Percentiles rank a stretch among this genome's conserved stretches.
These are phyloP conservation scores for Pythium brassicae DNA, from an alignment of 352 stramenopile species.

Conservation along the genomic window DNA sequence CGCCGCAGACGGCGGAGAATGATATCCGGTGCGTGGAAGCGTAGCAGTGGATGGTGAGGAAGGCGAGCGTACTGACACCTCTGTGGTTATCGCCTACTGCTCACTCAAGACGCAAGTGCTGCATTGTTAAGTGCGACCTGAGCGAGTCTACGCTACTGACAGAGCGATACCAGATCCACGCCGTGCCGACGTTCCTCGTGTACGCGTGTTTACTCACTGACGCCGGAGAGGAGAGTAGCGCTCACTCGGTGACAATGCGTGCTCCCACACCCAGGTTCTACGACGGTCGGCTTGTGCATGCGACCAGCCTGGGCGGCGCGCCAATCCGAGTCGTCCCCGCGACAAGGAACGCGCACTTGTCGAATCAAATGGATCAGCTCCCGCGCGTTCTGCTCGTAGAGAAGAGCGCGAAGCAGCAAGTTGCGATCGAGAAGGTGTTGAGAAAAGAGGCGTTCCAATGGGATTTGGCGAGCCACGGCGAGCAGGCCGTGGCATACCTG, in stretches of 20 bases:
- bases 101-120: conserved; percentile 28
- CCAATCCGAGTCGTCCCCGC: conserved; percentile 43
- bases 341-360: conserved; percentile 59
- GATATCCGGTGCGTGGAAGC: conserved; percentile 4
- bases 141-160: conserved; percentile 48
- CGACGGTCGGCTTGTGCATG: conserved; percentile 44
- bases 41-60: background rate
- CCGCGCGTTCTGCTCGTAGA: conserved; percentile 62
- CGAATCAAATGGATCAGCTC: conserved; percentile 46
- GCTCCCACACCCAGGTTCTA: conserved; percentile 43
- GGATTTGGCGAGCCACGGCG: conserved; percentile 56
- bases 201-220: conserved; percentile 14
- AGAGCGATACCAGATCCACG: conserved; percentile 64
- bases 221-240: background rate
- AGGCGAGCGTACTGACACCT: background rate
- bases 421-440: conserved; percentile 54
- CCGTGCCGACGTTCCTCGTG: conserved; percentile 72
- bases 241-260: background rate
- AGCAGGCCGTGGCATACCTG: conserved; percentile 50
- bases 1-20: background rate
- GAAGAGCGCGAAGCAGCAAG: conserved; percentile 45
- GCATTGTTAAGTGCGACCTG: conserved; percentile 73
- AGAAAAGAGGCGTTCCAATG: conserved; percentile 62
- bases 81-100: background rate
- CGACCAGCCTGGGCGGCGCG: conserved; percentile 54